Conservation (phyloP, 2,329 filamentous ascomycete genomes). For the Paraphoma chrysanthemicola region DNA sequence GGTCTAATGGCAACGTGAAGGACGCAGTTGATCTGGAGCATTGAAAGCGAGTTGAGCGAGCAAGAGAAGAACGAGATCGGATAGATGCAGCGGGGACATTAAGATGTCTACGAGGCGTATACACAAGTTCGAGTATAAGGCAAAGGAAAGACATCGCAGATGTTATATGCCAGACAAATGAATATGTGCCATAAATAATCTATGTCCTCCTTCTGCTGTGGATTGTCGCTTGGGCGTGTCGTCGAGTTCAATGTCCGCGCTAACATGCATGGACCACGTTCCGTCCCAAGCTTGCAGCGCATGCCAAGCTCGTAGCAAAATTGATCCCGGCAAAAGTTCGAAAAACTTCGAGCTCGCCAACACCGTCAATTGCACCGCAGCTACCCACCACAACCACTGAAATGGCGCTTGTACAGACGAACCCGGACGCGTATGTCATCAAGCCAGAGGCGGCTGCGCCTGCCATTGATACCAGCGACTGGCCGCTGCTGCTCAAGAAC, state of each 20-base stretch:
- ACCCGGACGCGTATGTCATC: conserved; percentile 78
- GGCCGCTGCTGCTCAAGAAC: conserved; percentile 95
- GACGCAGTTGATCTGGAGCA: neutral
- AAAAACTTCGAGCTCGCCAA: conserved; percentile 36
- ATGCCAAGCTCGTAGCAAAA: conserved; percentile 11
- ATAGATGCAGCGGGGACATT: neutral
- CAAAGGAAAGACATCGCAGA: neutral
- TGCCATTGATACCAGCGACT: conserved; percentile 82
- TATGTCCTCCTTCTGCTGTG: neutral
- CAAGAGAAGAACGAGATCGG: neutral
- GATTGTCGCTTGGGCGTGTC: neutral
- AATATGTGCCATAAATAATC: neutral
- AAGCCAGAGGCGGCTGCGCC: conserved; percentile 87
- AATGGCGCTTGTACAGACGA: conserved; percentile 47
- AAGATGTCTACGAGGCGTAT: neutral
- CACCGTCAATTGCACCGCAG: conserved; percentile 37
- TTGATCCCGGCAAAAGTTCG: conserved; percentile 16
- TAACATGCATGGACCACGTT: neutral
- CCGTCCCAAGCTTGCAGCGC: neutral
- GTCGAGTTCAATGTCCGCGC: neutral
- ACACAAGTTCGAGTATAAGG: neutral
- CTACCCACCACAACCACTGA: conserved; percentile 24
- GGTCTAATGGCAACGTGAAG: neutral
- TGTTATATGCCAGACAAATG: neutral
- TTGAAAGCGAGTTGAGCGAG: neutral